Conservation (phyloP, 768 basidiomycete genomes). For the Amanita exitialis region DNA sequence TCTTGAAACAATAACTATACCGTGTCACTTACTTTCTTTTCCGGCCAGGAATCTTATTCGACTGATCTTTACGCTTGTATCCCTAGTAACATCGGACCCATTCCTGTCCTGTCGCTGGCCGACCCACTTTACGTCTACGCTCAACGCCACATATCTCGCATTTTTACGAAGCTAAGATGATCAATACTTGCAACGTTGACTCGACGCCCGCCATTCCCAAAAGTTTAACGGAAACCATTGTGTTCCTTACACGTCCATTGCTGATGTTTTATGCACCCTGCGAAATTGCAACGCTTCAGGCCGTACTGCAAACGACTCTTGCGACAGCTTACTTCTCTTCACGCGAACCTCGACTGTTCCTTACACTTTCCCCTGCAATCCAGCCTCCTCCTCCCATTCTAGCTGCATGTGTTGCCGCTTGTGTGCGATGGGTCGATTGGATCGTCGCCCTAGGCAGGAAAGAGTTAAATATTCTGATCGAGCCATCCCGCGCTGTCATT, state of each 20-base stretch:
- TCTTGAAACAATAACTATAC: background rate
- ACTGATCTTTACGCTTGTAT: background rate
- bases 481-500: conserved; percentile 18
- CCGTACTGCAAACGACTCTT: conserved; percentile 23
- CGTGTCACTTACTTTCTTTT: background rate
- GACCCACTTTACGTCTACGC: background rate
- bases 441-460: conserved; percentile 22
- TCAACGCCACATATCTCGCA: background rate
- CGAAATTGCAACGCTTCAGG: conserved; percentile 16
- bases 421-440: conserved; percentile 26
- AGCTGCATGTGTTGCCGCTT: conserved; percentile 23
- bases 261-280: conserved; percentile 15
- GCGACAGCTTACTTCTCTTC: conserved; percentile 12
- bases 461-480: conserved; percentile 25
- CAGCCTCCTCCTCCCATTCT: conserved; percentile 27
- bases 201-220: conserved; percentile 6
- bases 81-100: background rate
- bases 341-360: conserved; percentile 13
- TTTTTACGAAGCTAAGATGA: conserved; percentile 2
- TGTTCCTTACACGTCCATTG: conserved; percentile 28
- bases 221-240: conserved; percentile 21
- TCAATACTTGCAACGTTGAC: conserved; percentile 1
- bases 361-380: conserved; percentile 17
- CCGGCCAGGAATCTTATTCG: background rate
- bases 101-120: conserved; percentile 3